Conservation (phyloP, 2,329 filamentous ascomycete genomes). For the Leptographium lundbergii region DNA sequence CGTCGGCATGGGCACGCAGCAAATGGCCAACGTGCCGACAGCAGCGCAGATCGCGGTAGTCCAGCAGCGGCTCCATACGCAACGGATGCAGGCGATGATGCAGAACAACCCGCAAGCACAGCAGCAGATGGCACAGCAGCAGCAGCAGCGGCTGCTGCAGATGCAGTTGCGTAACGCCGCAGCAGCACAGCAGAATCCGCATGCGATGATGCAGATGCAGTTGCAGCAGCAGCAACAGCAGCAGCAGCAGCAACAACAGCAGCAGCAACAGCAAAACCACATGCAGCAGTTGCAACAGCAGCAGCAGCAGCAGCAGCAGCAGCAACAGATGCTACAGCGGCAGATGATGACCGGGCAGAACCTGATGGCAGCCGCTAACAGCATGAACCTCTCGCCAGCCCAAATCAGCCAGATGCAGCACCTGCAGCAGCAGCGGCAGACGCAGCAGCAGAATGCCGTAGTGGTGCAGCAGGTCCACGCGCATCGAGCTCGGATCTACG, state of each 20-base stretch:
- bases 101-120: slow-evolving; percentile 24
- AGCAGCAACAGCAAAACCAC: slow-evolving; percentile 21
- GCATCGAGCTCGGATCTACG: slow-evolving; percentile 20
- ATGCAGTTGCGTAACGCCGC: slow-evolving; percentile 20
- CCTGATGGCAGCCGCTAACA: slow-evolving; percentile 14
- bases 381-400: slow-evolving; percentile 17
- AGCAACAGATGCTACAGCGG: slow-evolving; percentile 23
- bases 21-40: slow-evolving; percentile 17
- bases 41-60: slow-evolving; percentile 32
- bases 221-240: slow-evolving; percentile 16
- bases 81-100: slow-evolving; percentile 14
- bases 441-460: slow-evolving; percentile 15
- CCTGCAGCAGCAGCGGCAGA: slow-evolving; percentile 15
- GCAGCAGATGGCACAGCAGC: slow-evolving; percentile 19
- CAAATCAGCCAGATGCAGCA: slow-evolving; percentile 18
- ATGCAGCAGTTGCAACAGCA: slow-evolving; percentile 21
- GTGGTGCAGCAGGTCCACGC: not conserved
- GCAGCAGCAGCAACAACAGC: not conserved
- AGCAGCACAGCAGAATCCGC: slow-evolving; percentile 16
- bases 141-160: slow-evolving; percentile 21
- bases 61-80: slow-evolving; percentile 32
- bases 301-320: slow-evolving; percentile 23
- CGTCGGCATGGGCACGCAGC: slow-evolving; percentile 26
- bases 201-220: slow-evolving; percentile 19
- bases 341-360: slow-evolving; percentile 15